Evolutionary conservation across 192 early-diverging fungal genomes (phyloP).

Genomic region (Coemansia biformis): DNA sequence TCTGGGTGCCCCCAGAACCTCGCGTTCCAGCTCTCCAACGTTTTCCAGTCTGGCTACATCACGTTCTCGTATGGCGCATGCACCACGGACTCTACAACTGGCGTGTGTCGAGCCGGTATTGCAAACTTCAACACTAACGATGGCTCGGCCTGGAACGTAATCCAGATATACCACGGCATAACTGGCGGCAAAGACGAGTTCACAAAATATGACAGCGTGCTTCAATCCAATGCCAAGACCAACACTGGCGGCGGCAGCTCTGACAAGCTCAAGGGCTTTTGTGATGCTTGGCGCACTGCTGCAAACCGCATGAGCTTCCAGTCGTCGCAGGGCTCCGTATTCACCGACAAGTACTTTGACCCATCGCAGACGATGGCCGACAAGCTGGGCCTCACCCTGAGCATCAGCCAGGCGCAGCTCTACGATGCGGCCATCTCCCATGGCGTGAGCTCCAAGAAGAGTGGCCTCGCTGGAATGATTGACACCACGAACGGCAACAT

Average conservation of each 20-base stretch:
- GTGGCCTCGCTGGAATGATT: slow-evolving; percentile 20
- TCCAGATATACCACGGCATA: slow-evolving; percentile 13
- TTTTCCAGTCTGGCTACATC: slow-evolving; percentile 37
- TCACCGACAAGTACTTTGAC: slow-evolving; percentile 7
- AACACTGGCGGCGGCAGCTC: slow-evolving; percentile 3
- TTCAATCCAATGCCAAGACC: slow-evolving; percentile 8
- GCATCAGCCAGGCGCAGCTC: slow-evolving; percentile 36
- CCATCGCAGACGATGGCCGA: slow-evolving; percentile 17
- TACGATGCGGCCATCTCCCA: slow-evolving; percentile 52
- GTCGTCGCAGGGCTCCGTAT: slow-evolving; percentile 11
- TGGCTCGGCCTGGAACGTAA: slow-evolving; percentile 22
- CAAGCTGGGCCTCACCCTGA: slow-evolving; percentile 19
- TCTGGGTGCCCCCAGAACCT: slow-evolving; percentile 41
- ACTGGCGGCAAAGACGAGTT: slow-evolving; percentile 35
- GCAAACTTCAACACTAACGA: slow-evolving; percentile 50
- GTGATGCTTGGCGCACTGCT: slow-evolving; percentile 26
- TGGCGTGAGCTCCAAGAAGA: slow-evolving; percentile 17
- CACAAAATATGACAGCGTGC: slow-evolving; percentile 16
- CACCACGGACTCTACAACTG: slow-evolving; percentile 30
- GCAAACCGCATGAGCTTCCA: slow-evolving; percentile 3
- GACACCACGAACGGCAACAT: slow-evolving; percentile 11
- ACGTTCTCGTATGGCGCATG: slow-evolving; percentile 45
- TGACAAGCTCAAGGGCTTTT: slow-evolving; percentile 34
- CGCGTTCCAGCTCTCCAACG: slow-evolving; percentile 51
- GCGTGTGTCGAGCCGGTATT: slow-evolving; percentile 52